These are phyloP conservation scores for Dryas alaskensis DNA, from an alignment of 306 rosid species.

Conservation along the genomic window DNA sequence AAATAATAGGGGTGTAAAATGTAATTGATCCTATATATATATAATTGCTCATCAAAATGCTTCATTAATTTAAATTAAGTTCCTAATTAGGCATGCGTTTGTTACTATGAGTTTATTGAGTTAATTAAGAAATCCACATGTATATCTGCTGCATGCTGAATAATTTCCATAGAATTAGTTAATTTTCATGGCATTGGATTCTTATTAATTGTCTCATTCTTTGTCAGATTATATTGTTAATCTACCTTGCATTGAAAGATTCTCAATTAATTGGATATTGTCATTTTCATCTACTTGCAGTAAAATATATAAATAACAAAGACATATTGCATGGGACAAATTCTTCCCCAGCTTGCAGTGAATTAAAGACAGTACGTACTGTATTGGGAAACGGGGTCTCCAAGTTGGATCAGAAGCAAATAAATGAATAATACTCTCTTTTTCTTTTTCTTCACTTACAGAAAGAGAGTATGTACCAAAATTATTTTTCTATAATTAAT, in stretches of 20 bases:
- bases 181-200: constrained; percentile 7
- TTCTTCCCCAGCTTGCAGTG: background rate
- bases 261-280: background rate
- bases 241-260: background rate
- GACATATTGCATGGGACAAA: background rate
- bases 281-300: background rate
- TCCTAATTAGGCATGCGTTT: too few species aligned
- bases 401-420: background rate
- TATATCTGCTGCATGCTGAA: too few species aligned
- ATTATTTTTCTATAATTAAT: too few species aligned
- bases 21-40: too few species aligned
- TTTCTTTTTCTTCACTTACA: background rate
- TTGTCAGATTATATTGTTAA: background rate
- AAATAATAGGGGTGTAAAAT: too few species aligned
- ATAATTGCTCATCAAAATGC: too few species aligned
- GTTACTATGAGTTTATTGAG: too few species aligned
- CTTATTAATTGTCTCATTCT: background rate
- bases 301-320: background rate
- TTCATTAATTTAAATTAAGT: too few species aligned
- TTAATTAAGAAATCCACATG: too few species aligned
- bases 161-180: background rate
- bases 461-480: background rate
- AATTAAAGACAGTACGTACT: background rate
- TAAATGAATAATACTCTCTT: background rate
- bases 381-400: background rate